phyloP scores from a whole-genome alignment of 176 grass and related monocot genomes.

The Triticum dicoccoides region DNA sequence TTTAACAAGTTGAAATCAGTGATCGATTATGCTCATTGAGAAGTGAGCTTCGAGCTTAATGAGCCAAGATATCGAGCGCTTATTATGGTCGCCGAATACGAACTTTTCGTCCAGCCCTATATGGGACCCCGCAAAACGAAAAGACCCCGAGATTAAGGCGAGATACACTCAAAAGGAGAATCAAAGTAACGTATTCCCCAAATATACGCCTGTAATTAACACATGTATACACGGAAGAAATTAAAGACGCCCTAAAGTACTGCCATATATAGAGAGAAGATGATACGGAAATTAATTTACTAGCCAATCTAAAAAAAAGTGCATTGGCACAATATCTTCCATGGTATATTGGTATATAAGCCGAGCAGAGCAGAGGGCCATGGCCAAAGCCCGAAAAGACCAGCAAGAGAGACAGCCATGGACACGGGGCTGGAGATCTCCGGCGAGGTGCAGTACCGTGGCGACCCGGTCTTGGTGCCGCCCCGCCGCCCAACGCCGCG shows the following conservation, averaged over 20 bases:
- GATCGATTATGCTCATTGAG: too few relatives aligned
- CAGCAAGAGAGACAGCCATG: neutral
- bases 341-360: neutral
- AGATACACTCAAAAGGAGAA: neutral
- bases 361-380: neutral
- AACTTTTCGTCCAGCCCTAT: too few relatives aligned
- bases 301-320: neutral
- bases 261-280: neutral
- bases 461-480: slow-evolving; percentile 35
- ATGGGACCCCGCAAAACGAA: too few relatives aligned
- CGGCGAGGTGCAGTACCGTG: slow-evolving; percentile 58
- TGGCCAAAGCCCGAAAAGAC: neutral
- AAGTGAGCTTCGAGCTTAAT: too few relatives aligned
- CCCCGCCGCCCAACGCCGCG: slow-evolving; percentile 54
- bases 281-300: neutral
- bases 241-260: neutral
- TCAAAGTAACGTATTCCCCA: too few relatives aligned
- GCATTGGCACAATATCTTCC: neutral
- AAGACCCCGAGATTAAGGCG: neutral
- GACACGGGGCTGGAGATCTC: slow-evolving; percentile 22
- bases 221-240: neutral
- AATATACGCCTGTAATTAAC: neutral
- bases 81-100: too few relatives aligned
- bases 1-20: too few relatives aligned
- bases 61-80: too few relatives aligned